These are phyloP conservation scores for Lipomyces yamadae DNA, from an alignment of 805 yeast genomes.

Conservation along the genomic window DNA sequence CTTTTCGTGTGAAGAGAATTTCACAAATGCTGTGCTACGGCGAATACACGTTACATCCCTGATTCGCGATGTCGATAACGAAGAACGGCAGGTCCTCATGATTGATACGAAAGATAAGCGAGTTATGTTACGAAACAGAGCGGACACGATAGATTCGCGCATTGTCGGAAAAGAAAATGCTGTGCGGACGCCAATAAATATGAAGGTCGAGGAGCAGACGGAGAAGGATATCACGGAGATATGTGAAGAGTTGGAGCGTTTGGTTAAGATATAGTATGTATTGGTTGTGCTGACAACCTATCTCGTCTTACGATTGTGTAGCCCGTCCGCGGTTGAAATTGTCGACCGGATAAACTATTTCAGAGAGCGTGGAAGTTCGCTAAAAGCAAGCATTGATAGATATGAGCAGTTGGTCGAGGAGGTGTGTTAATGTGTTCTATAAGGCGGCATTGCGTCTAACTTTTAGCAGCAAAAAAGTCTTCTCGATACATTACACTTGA, in stretches of 20 bases:
- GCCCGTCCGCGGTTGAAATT: constrained; percentile 34
- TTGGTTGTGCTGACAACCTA: neutral
- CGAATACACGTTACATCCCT: constrained; percentile 35
- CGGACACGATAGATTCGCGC: neutral
- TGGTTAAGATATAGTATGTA: constrained; percentile 30
- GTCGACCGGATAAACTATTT: constrained; percentile 27
- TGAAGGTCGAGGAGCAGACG: constrained; percentile 18
- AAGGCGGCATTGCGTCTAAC: neutral
- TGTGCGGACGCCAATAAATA: constrained; percentile 13
- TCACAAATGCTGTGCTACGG: constrained; percentile 38
- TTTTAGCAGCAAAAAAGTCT: constrained; percentile 20
- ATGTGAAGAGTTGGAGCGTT: constrained; percentile 28
- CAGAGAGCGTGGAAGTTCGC: constrained; percentile 23
- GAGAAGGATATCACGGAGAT: constrained; percentile 31
- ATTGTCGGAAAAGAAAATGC: constrained; percentile 14
- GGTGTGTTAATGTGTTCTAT: constrained; percentile 12
- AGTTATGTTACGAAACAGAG: constrained; percentile 13
- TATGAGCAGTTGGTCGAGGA: constrained; percentile 29
- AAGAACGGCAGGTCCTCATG: constrained; percentile 31
- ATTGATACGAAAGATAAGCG: constrained; percentile 16
- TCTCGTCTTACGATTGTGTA: neutral
- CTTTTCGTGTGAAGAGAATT: constrained; percentile 35
- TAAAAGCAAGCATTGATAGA: constrained; percentile 21
- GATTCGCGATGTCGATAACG: constrained; percentile 39
- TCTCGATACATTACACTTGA: constrained; percentile 24